Evolutionary conservation across 2,329 filamentous ascomycete genomes (phyloP).

Genomic region (Sporothrix curviconia): DNA sequence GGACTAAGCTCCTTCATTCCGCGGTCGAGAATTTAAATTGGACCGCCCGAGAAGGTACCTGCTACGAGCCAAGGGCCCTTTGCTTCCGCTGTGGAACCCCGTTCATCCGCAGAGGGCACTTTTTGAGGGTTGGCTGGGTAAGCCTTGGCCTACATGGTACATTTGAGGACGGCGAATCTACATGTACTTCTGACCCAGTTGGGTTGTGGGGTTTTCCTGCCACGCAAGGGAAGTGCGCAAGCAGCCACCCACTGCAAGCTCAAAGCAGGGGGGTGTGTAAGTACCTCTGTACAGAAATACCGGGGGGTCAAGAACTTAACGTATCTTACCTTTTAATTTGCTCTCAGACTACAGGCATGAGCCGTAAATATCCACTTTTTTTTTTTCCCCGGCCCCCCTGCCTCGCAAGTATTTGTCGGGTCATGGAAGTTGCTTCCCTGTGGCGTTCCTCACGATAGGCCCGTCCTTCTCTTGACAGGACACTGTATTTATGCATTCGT

Average conservation of each 20-base stretch:
- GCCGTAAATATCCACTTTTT: no score
- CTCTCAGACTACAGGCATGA: no score
- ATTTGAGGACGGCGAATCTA: background rate
- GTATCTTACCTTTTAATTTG: background rate
- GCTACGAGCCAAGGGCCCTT: constrained; percentile 8
- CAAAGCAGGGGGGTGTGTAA: no score
- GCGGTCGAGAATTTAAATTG: constrained; percentile 21
- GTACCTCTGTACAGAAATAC: no score
- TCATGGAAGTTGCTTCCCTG: constrained; percentile 1
- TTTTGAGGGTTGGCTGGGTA: background rate
- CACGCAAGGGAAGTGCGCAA: constrained; percentile 1
- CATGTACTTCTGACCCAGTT: constrained; percentile 1
- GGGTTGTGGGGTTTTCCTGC: constrained; percentile 11
- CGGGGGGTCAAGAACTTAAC: background rate
- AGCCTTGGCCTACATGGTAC: background rate
- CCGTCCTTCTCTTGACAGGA: no score
- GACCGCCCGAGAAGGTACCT: constrained; percentile 15
- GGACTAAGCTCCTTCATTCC: constrained; percentile 20
- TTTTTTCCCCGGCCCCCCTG: background rate
- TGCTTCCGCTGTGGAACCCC: background rate
- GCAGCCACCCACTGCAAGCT: no score
- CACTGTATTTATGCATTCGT: no score
- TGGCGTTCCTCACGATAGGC: background rate
- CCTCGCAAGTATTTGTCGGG: constrained; percentile 12
- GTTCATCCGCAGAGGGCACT: constrained; percentile 1